Percentiles rank a stretch among this genome's conserved stretches.
Evolutionary conservation across 2,329 filamentous ascomycete species (phyloP).

Genomic region (Aspergillus ustus): DNA sequence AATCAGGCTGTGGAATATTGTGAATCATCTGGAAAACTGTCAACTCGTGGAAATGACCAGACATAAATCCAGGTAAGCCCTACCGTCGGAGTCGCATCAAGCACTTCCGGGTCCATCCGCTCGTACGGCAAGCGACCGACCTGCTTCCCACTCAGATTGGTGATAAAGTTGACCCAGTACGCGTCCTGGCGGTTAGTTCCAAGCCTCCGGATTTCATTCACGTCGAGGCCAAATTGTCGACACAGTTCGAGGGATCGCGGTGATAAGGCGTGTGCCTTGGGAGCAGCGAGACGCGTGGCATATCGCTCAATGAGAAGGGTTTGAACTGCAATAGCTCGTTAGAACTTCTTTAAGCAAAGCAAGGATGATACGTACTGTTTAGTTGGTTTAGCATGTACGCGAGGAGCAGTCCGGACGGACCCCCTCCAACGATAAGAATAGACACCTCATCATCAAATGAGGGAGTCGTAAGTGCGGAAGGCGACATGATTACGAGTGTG

Average conservation of each 20-base stretch:
- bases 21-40: constrained; percentile 42
- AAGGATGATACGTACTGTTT: too few species aligned
- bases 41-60: not conserved
- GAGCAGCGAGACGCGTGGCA: constrained; percentile 29
- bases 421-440: constrained; percentile 41
- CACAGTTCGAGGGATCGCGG: constrained; percentile 36
- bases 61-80: too few species aligned
- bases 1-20: constrained; percentile 49
- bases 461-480: not conserved
- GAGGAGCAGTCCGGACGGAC: constrained; percentile 42
- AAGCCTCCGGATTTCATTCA: constrained; percentile 30
- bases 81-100: constrained; percentile 43
- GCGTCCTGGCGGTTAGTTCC: constrained; percentile 34
- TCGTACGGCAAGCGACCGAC: constrained; percentile 42
- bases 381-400: constrained; percentile 40
- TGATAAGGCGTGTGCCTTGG: constrained; percentile 37
- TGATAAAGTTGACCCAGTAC: constrained; percentile 49
- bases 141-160: constrained; percentile 40
- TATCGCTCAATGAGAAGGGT: constrained; percentile 36
- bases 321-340: constrained; percentile 23
- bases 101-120: constrained; percentile 32
- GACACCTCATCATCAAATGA: constrained; percentile 4
- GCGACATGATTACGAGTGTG: too few species aligned
- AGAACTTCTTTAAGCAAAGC: too few species aligned
- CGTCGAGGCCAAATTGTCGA: constrained; percentile 33